A percentile compares a stretch with the other conserved stretches of the same genome.
phyloP scores from a whole-genome alignment of 2,329 filamentous ascomycete genomes.

The Pseudogymnoascus sp. region DNA sequence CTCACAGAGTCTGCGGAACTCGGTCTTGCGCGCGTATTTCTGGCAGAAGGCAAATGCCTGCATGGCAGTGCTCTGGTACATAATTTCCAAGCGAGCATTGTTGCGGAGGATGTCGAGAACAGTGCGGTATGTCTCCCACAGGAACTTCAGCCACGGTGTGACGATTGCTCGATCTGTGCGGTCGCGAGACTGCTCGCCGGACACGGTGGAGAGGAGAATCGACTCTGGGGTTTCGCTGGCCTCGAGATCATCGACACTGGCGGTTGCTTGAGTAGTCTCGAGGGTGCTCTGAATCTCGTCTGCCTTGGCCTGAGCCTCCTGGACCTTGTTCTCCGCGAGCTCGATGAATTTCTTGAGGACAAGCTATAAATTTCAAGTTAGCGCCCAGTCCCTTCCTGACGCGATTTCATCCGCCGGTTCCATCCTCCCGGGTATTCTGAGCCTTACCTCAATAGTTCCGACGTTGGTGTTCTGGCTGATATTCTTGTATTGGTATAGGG shows the following conservation, averaged over 20 bases:
- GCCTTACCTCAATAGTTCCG: slow-evolving; percentile 79
- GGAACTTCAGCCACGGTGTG: slow-evolving; percentile 97
- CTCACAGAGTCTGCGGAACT: slow-evolving; percentile 97
- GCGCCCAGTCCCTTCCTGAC: background rate
- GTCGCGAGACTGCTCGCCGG: slow-evolving; percentile 93
- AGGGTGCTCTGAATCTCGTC: slow-evolving; percentile 87
- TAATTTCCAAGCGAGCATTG: slow-evolving; percentile 92
- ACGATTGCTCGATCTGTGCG: slow-evolving; percentile 97
- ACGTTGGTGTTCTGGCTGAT: slow-evolving; percentile 99
- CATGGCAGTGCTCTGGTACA: slow-evolving; percentile 96
- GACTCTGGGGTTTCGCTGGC: slow-evolving; percentile 97
- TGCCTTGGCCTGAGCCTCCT: slow-evolving; percentile 88
- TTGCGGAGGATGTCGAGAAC: slow-evolving; percentile 98
- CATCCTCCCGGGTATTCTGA: background rate
- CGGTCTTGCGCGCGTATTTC: slow-evolving; percentile 97
- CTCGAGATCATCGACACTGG: slow-evolving; percentile 88
- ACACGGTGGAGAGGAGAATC: slow-evolving; percentile 93
- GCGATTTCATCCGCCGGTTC: background rate
- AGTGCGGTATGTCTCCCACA: slow-evolving; percentile 98
- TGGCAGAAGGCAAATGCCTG: slow-evolving; percentile 99
- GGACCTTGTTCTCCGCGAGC: slow-evolving; percentile 91
- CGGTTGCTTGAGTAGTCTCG: slow-evolving; percentile 62
- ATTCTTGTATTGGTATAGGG: slow-evolving; percentile 99
- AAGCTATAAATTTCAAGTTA: slow-evolving; percentile 41
- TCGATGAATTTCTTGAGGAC: slow-evolving; percentile 98